Evolutionary conservation across 1,139 yeast genomes (phyloP).

Genomic region (Taiozyma sp.): DNA sequence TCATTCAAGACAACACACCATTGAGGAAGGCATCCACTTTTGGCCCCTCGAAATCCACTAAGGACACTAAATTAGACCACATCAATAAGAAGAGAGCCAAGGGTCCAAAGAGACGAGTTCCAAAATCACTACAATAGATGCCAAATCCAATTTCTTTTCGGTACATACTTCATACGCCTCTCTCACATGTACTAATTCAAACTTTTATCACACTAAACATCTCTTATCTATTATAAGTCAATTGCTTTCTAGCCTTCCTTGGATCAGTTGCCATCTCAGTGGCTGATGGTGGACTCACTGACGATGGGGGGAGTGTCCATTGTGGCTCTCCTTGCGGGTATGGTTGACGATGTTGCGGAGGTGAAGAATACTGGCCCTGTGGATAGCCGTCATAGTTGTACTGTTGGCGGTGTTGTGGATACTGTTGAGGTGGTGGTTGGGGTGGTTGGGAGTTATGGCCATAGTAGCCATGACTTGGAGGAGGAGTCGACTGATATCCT

Average conservation of each 20-base stretch:
- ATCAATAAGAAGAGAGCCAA: constrained; percentile 57
- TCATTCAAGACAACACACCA: constrained; percentile 7
- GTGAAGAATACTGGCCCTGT: background rate
- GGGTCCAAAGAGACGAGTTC: constrained; percentile 74
- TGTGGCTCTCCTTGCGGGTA: background rate
- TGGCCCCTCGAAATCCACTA: constrained; percentile 11
- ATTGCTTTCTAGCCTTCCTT: background rate
- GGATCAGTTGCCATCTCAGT: background rate
- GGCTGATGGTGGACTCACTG: background rate
- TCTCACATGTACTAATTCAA: background rate
- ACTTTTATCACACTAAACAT: background rate
- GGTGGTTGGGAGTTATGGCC: too few species aligned
- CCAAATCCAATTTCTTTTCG: background rate
- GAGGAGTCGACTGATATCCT: background rate
- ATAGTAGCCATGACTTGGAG: background rate
- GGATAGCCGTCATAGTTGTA: background rate
- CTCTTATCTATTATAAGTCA: background rate
- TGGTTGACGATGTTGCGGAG: constrained; percentile 1
- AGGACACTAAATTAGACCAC: constrained; percentile 39
- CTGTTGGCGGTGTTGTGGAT: background rate
- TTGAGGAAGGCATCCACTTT: constrained; percentile 27
- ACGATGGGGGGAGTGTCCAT: background rate
- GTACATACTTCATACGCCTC: background rate
- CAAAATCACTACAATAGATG: constrained; percentile 28
- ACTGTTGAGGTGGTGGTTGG: constrained; percentile 1